Percentiles rank a stretch among this genome's conserved stretches.
Conservation (phyloP, 2,329 filamentous ascomycete genomes). For the Dryadomyces quercivorus region DNA sequence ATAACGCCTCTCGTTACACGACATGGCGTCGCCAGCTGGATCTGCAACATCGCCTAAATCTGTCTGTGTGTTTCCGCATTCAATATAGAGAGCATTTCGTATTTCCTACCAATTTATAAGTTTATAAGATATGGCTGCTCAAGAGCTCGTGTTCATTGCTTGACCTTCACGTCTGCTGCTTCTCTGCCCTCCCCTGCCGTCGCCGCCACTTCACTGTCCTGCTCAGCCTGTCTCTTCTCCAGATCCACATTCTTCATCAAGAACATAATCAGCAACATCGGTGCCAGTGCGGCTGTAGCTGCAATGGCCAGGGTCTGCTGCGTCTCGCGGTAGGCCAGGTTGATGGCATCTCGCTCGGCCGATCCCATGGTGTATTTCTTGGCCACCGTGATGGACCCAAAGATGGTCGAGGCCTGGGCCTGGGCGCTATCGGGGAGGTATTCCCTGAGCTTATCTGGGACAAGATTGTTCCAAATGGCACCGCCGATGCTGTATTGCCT, state of each 20-base stretch:
- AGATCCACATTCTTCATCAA: conserved; percentile 5
- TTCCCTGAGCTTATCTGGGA: conserved; percentile 24
- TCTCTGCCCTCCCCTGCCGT: not conserved
- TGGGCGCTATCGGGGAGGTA: conserved; percentile 15
- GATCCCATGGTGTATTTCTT: conserved; percentile 27
- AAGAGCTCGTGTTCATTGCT: not conserved
- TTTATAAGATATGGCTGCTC: too few relatives aligned
- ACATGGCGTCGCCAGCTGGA: not conserved
- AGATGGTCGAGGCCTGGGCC: conserved; percentile 18
- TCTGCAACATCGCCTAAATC: not conserved
- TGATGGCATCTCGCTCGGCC: conserved; percentile 27
- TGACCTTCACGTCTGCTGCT: not conserved
- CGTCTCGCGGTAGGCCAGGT: conserved; percentile 31
- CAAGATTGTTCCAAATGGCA: conserved; percentile 47
- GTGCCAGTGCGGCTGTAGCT: not conserved
- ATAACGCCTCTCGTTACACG: not conserved
- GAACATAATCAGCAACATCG: conserved; percentile 6
- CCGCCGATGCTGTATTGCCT: conserved; percentile 35
- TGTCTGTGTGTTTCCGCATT: not conserved
- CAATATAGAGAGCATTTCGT: not conserved
- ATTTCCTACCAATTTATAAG: too few relatives aligned
- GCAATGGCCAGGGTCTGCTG: conserved; percentile 26
- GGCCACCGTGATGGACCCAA: conserved; percentile 17
- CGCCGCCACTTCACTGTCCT: not conserved
- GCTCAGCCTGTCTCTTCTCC: not conserved